Evolutionary conservation across 345 rosid genomes (phyloP), one percentile per base, ranked within the genome.

Genomic region (Lumnitzera racemosa): DNA sequence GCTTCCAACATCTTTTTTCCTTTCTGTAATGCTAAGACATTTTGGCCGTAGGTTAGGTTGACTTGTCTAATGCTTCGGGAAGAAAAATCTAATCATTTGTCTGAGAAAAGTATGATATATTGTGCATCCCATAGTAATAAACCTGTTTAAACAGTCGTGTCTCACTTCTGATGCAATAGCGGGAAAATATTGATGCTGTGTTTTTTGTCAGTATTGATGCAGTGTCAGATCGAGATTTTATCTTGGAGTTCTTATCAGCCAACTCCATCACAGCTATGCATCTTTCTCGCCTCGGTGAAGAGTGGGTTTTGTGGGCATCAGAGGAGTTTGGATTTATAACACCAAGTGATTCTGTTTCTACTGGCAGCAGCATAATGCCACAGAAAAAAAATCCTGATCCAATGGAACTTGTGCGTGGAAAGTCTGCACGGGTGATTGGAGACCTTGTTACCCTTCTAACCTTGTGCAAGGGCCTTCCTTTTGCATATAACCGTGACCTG

Each of bases 371-470:
- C 72, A 94, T 94, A 74, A 94, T 94, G 99, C 97, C 99, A 57
- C 99, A 90, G 73, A 94, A 94, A 89, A 90, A 94, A 76, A 94
- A 90, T 74, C 97, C 97, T 49, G 97, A 94, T 72, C 99, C 96
- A 16, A 90, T 90, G 97, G 99, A 90, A 66, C 99, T 94, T 67
- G 95, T 90, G 53, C 82, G 95, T 51, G 97, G 97, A 31, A 94
- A 94, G 75, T 88, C 97, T 70, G 96, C 91, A 24, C 71, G 95
- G 71, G 89, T 83, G 57, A 77, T 94, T 14, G 97, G 96, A 17
- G 86, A 83, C 75, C 73, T 90, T 49, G 89, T 88, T 60, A 86
- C 97, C 13, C 86, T 90, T 68, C 77, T 94, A 57, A 83, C 89
- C 15, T 62, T 94, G 43, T 94, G 99, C 83, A 94, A 94, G 78